Evolutionary conservation across 176 grass and related monocot species (phyloP).

Genomic region (Chrysopogon serrulatus): DNA sequence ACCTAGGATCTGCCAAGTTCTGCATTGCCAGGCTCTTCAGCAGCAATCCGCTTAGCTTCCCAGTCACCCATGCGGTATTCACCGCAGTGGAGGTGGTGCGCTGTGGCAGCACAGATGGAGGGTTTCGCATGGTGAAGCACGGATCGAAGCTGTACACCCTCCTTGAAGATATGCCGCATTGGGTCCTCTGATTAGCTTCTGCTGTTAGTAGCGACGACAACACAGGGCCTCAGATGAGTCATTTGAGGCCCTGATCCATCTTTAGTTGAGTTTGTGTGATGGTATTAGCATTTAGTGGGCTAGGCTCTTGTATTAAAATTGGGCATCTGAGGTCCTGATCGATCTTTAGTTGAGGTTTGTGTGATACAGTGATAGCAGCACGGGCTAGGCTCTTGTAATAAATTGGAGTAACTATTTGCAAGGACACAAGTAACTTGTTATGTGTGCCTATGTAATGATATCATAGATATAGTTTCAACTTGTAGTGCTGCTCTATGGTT

Average conservation of each 20-base stretch:
- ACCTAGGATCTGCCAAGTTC: neutral
- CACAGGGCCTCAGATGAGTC: neutral
- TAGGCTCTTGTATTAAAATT: neutral
- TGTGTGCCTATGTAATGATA: neutral
- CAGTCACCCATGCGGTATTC: neutral
- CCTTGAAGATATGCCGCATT: neutral
- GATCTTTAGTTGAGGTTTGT: too few relatives aligned
- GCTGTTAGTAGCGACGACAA: neutral
- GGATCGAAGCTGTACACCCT: neutral
- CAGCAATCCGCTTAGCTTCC: neutral
- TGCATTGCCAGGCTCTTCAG: neutral
- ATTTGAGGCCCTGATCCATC: neutral
- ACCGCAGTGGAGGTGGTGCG: neutral
- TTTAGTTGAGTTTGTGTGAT: neutral
- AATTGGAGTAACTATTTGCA: neutral
- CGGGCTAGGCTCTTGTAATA: neutral
- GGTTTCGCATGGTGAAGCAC: neutral
- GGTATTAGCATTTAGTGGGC: neutral
- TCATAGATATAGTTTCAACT: neutral
- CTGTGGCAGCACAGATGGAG: neutral
- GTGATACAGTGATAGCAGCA: too few relatives aligned
- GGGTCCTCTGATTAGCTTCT: neutral
- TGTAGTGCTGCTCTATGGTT: neutral
- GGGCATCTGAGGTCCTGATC: too few relatives aligned
- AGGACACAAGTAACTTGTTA: neutral